Percentiles rank a stretch among this genome's conserved stretches.
phyloP scores from a whole-genome alignment of 1,139 yeast species.

The Kodamaea derodonti region DNA sequence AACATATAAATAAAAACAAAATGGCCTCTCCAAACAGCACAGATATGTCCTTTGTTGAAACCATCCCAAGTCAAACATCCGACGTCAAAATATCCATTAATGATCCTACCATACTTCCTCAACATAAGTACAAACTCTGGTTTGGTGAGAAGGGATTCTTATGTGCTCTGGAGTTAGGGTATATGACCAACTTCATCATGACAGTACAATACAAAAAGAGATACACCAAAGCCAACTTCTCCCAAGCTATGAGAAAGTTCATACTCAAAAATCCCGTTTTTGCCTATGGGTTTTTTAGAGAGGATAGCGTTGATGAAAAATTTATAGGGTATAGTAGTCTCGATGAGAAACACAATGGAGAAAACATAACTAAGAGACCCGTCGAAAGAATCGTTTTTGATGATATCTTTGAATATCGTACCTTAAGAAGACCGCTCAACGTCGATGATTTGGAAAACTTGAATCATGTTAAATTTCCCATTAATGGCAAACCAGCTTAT shows the following conservation, averaged over 20 bases:
- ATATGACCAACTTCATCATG: conserved; percentile 6
- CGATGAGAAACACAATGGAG: conserved; percentile 9
- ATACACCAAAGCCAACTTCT: conserved; percentile 4
- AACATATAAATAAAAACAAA: too few species aligned
- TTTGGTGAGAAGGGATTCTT: conserved; percentile 8
- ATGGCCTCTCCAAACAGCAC: too few species aligned
- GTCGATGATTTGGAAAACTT: conserved; percentile 2
- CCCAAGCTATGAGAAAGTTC: conserved; percentile 6
- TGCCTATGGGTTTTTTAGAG: conserved; percentile 7
- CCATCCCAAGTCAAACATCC: neutral
- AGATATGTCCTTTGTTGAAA: neutral
- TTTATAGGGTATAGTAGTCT: neutral
- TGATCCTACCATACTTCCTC: conserved; percentile 1
- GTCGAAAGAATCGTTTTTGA: conserved; percentile 6
- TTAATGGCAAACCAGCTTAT: conserved; percentile 6
- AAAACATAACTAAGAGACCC: conserved; percentile 9
- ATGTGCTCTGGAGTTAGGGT: conserved; percentile 7
- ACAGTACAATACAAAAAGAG: conserved; percentile 5
- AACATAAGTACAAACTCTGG: conserved; percentile 6
- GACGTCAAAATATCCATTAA: too few species aligned
- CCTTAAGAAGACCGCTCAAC: conserved; percentile 1
- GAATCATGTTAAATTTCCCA: conserved; percentile 4
- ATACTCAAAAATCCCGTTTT: conserved; percentile 7
- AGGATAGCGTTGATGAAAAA: neutral
- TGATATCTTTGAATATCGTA: conserved; percentile 7